These are phyloP conservation scores for Stachybotrys elegans DNA, from an alignment of 2,329 filamentous ascomycete species.

Conservation along the genomic window DNA sequence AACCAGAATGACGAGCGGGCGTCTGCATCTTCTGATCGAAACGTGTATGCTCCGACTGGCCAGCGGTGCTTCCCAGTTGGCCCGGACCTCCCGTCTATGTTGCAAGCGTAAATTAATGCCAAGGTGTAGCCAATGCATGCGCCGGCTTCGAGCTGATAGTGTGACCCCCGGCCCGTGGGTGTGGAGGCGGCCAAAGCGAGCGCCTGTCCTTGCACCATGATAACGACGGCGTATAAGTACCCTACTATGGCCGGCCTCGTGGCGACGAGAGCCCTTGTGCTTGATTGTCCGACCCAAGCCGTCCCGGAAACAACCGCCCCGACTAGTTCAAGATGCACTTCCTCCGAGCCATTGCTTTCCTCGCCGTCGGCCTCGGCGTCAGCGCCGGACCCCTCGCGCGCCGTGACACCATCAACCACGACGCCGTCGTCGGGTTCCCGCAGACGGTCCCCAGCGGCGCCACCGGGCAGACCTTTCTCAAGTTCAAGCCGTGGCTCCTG, in stretches of 20 bases:
- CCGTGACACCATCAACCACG: conserved; percentile 23
- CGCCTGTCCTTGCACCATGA: no score
- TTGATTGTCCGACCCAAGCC: neutral
- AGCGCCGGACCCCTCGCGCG: conserved; percentile 18
- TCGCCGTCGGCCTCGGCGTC: conserved; percentile 4
- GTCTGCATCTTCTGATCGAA: neutral
- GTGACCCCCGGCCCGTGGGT: no score
- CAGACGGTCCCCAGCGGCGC: conserved; percentile 23
- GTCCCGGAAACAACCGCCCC: no score
- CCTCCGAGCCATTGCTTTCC: neutral
- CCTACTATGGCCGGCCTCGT: neutral
- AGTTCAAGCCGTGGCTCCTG: conserved; percentile 29
- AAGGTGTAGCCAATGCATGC: neutral
- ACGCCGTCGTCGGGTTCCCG: conserved; percentile 25
- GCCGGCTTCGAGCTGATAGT: neutral
- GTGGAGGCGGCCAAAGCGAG: no score
- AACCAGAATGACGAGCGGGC: neutral
- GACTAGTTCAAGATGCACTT: neutral
- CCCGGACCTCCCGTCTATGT: neutral
- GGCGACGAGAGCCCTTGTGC: neutral
- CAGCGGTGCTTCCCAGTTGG: neutral
- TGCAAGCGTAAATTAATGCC: neutral
- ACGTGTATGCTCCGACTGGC: conserved; percentile 1
- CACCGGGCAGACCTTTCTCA: conserved; percentile 23
- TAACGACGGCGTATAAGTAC: no score